A percentile compares a stretch with the other conserved stretches of the same genome.
Evolutionary conservation across 768 basidiomycete species (phyloP).

Genomic region (Podaxis sp.): DNA sequence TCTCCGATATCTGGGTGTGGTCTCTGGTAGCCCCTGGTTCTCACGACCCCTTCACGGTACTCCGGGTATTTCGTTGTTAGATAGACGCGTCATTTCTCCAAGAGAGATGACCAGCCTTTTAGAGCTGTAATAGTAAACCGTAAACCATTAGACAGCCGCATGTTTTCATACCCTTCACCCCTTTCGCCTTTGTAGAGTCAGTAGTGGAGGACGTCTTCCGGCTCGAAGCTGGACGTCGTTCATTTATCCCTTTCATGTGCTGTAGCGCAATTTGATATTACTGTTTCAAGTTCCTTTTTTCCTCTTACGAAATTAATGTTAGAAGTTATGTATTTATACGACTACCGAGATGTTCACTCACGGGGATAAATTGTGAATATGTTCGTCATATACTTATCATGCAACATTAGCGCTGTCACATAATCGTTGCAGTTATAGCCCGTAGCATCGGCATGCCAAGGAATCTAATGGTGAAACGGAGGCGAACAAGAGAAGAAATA

Average conservation of each 20-base stretch:
- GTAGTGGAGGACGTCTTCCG: not conserved
- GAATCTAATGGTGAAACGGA: no score
- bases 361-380: not conserved
- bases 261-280: constrained; percentile 5
- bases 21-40: constrained; percentile 5
- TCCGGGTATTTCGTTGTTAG: not conserved
- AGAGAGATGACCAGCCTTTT: not conserved
- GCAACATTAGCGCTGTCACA: not conserved
- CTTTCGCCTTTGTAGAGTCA: not conserved
- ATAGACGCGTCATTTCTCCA: constrained; percentile 7
- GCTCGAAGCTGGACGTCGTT: constrained; percentile 3
- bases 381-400: not conserved
- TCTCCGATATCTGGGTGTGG: no score
- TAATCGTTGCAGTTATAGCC: not conserved
- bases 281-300: not conserved
- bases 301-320: not conserved
- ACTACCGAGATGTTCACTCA: constrained; percentile 1
- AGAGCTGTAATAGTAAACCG: constrained; percentile 7
- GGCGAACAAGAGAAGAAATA: not conserved
- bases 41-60: not conserved
- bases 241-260: not conserved
- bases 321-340: constrained; percentile 3
- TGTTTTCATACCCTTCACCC: not conserved
- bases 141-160: constrained; percentile 2
- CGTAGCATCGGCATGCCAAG: no score